Evolutionary conservation across 2,329 filamentous ascomycete species (phyloP), one percentile per base, ranked within the genome.

Genomic region (Helotiales sp.): DNA sequence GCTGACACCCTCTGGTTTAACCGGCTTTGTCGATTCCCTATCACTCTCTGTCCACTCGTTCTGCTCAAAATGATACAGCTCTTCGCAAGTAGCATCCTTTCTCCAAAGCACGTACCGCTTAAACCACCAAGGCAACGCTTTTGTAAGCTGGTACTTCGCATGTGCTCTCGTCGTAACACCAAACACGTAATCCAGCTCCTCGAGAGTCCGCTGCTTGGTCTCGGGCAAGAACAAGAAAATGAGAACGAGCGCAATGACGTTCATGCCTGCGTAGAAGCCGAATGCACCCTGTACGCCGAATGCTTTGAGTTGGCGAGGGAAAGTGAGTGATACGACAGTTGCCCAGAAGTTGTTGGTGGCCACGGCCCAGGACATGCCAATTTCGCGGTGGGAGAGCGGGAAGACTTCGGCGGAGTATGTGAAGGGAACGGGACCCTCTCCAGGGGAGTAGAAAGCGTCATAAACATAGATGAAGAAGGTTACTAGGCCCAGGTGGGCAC

Each of bases 401-500:
- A 88, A 90, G 13, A 89, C 86, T 73, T 90, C 88, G 3, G 88
- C 86, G 0, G 81, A 84, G 79, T 89, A 89, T 20, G 84, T 84
- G 76, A 88, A 89, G 0, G 87, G 87, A 0, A 89, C 87, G 0
- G 84, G 83, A 0, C 88, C 88, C 78, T 89, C 87, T 20, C 88
- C 88, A 0, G 87, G 86, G 8, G 37, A 49, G 77, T 90, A 90
- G 71, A 89, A 89, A 6, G 86, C 86, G 0, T 84, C 86, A 69
- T 91, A 91, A 15, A 91, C 75, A 78, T 87, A 91, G 69, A 90
- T 80, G 68, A 90, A 90, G 4, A 89, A 78, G 0, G 87, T 85
- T 15, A 90, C 83, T 0, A 86, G 76, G 0, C 79, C 86, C 13
- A 86, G 75, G 73, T 85, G 84, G 2, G 82, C 83, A 1, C 67